A percentile compares a stretch with the other conserved stretches of the same genome.
Conservation (phyloP, 2,329 filamentous ascomycete species). For the Penicillium sp. region DNA sequence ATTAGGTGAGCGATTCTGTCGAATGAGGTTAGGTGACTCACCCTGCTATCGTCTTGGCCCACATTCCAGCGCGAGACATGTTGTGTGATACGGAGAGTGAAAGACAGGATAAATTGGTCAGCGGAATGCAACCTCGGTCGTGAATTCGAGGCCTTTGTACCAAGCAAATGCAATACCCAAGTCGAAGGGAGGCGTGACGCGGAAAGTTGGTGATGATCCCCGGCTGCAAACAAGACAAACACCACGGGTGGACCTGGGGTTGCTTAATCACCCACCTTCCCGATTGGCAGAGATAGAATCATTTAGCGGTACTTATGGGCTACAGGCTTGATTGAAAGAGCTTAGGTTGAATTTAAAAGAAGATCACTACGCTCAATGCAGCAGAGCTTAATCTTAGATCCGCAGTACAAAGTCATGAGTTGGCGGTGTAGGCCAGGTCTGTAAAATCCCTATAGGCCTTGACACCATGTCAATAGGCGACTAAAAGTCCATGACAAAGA, state of each 20-base stretch:
- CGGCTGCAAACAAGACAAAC: conserved; percentile 1
- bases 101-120: not conserved
- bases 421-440: too few relatives aligned
- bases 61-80: conserved; percentile 51
- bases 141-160: not conserved
- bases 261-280: not conserved
- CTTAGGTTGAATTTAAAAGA: too few relatives aligned
- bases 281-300: not conserved
- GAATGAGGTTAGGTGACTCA: conserved; percentile 47
- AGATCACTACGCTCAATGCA: too few relatives aligned
- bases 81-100: conserved; percentile 14
- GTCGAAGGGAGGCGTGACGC: not conserved
- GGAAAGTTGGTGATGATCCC: conserved; percentile 3
- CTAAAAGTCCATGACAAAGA: not conserved
- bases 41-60: conserved; percentile 70
- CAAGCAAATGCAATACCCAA: not conserved
- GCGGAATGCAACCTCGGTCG: not conserved
- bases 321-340: too few relatives aligned
- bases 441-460: too few relatives aligned
- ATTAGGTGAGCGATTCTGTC: conserved; percentile 6
- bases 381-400: too few relatives aligned
- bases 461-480: not conserved
- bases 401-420: too few relatives aligned
- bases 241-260: not conserved
- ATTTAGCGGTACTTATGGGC: not conserved